These are phyloP conservation scores for Dimocarpus longan DNA, from an alignment of 345 rosid genomes.

Conservation along the genomic window DNA sequence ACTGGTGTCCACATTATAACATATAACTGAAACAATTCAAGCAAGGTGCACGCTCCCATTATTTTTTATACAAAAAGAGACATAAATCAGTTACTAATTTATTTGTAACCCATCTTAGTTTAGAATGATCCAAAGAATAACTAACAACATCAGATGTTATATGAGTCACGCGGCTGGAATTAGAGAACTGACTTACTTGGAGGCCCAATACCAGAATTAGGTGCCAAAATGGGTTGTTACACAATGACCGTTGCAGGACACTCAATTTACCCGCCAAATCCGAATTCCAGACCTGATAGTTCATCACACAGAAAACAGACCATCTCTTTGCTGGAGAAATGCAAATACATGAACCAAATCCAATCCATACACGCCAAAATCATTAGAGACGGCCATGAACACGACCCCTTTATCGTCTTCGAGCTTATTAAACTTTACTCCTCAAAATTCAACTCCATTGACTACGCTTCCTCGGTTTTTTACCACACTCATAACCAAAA, in stretches of 20 bases:
- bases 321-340: conserved; percentile 33
- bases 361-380: conserved; percentile 45
- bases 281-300: background rate
- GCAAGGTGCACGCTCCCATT: too few relatives aligned
- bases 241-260: conserved; percentile 9
- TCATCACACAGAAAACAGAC: conserved; percentile 18
- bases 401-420: conserved; percentile 57
- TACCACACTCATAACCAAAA: conserved; percentile 42
- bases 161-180: background rate
- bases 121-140: background rate
- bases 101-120: background rate
- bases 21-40: background rate
- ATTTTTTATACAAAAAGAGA: too few relatives aligned
- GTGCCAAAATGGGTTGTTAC: conserved; percentile 18
- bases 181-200: background rate
- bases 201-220: background rate
- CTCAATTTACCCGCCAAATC: conserved; percentile 23
- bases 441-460: conserved; percentile 41
- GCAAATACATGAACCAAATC: conserved; percentile 37
- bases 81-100: background rate
- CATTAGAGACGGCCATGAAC: conserved; percentile 43
- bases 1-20: background rate
- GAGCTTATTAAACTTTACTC: conserved; percentile 60
- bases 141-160: background rate
- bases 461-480: conserved; percentile 54